Base-by-base conservation (phyloP, 202 grass and related monocot species). In the Schoenoplectus triqueter region DNA sequence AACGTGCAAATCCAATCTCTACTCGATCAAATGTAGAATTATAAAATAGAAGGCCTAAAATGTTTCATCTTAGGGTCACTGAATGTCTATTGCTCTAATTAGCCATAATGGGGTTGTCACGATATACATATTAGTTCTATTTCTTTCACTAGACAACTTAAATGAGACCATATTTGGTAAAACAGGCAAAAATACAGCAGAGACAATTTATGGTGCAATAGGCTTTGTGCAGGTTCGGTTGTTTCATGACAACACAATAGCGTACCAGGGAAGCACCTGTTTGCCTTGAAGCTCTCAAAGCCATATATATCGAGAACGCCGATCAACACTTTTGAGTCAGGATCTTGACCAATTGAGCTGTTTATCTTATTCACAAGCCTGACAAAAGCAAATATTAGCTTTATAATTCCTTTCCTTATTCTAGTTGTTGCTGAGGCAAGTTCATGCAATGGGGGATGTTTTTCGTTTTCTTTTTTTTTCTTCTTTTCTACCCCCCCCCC, bases 221-320 rank as follows among this genome's bases (percentile, higher is more conserved):
- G 10, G 55, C 45, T 59, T 61, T 18, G 75, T 54, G 39, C 39
- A 39, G 55, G 75, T 79, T 45, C 57, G 6, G 75, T 79, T 31
- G 75, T 79, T 79, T 79, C 52, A 61, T 79, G 75, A 79, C 75
- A 79, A 54, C 91, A 72, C 83, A 92, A 92, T 89, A 93, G 89
- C 20, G 5, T 92, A 88, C 88, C 92, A 76, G 78, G 86, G 80
- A 90, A 93, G 89, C 92, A 98, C 95, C 95, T 98, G 95, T 98
- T 98, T 93, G 88, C 95, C 88, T 95, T 98, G 89, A 98, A 98
- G 89, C 95, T 98, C 87, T 98, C 95, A 77, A 98, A 98, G 51
- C 95, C 95, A 10, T 98, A 98, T 83, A 98, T 98, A 92, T 98
- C 95, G 10, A 98, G 90, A 73, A 98, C 92, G 75, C 92, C 92